These are phyloP conservation scores for Macrophomina tecta DNA, from an alignment of 2,329 filamentous ascomycete genomes.

Conservation along the genomic window DNA sequence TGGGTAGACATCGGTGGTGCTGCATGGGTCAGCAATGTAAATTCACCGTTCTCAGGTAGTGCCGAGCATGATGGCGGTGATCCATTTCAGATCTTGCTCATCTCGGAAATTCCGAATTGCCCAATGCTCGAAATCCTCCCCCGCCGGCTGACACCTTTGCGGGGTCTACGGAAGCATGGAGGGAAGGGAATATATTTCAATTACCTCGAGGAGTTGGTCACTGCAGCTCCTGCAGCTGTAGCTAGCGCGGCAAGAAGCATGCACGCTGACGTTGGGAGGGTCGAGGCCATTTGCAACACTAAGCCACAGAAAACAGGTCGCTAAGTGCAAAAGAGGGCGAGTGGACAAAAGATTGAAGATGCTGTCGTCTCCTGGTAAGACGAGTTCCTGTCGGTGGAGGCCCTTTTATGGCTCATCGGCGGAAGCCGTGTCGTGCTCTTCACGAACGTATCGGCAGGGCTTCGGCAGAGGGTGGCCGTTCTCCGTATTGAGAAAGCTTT, in stretches of 20 bases:
- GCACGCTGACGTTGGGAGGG: not conserved
- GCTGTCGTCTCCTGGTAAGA: not conserved
- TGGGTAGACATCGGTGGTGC: constrained; percentile 6
- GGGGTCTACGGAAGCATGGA: not conserved
- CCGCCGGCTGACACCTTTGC: too few relatives aligned
- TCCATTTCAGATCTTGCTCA: not conserved
- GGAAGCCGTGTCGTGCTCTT: not conserved
- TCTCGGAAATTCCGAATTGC: not conserved
- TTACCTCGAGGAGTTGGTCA: not conserved
- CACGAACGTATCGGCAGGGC: not conserved
- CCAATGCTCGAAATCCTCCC: not conserved
- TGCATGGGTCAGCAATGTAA: not conserved
- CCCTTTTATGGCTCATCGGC: not conserved
- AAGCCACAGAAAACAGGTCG: too few relatives aligned
- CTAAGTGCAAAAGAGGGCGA: not conserved
- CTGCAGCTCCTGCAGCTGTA: not conserved
- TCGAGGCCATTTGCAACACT: not conserved
- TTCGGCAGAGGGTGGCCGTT: not conserved
- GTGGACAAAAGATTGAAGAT: not conserved
- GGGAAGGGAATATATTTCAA: not conserved
- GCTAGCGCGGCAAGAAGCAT: not conserved
- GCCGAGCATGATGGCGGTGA: too few relatives aligned
- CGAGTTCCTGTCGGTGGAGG: not conserved
- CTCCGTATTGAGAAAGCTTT: not conserved
- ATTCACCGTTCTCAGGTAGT: too few relatives aligned